These are phyloP conservation scores for Apiospora marii DNA, from an alignment of 2,329 filamentous ascomycete species.

Conservation along the genomic window DNA sequence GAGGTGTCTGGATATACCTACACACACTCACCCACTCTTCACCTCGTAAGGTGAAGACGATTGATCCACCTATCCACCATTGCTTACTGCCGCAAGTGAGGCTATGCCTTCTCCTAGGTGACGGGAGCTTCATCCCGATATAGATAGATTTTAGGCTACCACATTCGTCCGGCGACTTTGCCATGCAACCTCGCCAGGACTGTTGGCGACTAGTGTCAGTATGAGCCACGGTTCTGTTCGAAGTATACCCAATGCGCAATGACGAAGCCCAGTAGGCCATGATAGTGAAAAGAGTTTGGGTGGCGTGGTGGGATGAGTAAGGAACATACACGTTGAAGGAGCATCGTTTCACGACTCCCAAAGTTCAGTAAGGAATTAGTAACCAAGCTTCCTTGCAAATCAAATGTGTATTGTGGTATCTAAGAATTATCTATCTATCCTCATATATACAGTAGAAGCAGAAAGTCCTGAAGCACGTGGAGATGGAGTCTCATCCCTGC, in stretches of 20 bases:
- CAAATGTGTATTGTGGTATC: constrained; percentile 13
- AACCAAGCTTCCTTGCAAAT: background rate
- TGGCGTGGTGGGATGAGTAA: background rate
- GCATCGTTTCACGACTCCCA: background rate
- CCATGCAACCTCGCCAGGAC: background rate
- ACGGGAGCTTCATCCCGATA: background rate
- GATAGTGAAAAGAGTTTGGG: background rate
- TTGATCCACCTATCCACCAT: background rate
- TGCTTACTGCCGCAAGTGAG: no score
- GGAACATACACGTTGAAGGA: background rate
- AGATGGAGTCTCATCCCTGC: background rate
- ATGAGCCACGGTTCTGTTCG: background rate
- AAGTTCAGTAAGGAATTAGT: background rate
- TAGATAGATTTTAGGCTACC: background rate
- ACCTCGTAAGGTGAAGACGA: background rate
- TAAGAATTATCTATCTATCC: background rate
- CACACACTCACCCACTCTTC: background rate
- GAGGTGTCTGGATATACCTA: no score
- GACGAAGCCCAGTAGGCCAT: background rate
- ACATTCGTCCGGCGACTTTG: background rate
- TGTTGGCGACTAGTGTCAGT: background rate
- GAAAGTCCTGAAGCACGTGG: background rate
- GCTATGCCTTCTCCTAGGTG: background rate
- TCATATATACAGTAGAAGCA: background rate
- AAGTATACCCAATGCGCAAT: background rate